Evolutionary conservation across 352 stramenopile species (phyloP), one percentile per base, ranked within the genome.

Genomic region (Phytophthora hibernalis): DNA sequence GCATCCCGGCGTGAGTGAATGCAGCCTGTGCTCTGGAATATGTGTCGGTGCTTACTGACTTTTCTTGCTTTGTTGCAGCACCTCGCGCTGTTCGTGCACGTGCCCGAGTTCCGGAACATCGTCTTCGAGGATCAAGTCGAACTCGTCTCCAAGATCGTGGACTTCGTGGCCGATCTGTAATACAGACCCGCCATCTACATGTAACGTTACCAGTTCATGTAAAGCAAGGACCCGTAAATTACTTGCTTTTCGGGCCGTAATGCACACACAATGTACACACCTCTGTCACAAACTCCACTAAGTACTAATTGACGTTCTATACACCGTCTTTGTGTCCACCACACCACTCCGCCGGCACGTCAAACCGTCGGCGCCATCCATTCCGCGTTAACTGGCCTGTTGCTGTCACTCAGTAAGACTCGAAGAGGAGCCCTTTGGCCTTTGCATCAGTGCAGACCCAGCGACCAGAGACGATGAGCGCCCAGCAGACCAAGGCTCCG

Each of bases 51-150:
- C 51, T 35, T 24, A 47, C 42, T 44, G 8, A 18, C 5, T 57
- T 35, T 60, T 15, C 22, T 43, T 64, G 33, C 35, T 42, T n/a
- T 58, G 28, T 15, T 52, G 21, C 47, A 92, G 82, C 73, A 90
- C 56, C 62, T 81, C 26, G 82, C 77, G 31, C 74, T 96, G 33
- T 96, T 96, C 67, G 62, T 96, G 43, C 87, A 94, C 56, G 82
- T 94, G 24, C 87, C 87, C 1, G 56, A 85, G 65, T 92, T 94
- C 57, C 50, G 62, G 1, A 75, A 80, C 37, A 76, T 94, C 33
- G 40, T 68, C 21, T 68, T 82, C 38, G 80, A 92, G 9, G 75
- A 90, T 30, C 87, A 96, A 37, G 54, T 93, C 33, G 70, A 59
- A 15, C 79, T 91, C 30, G 75, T 86, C n/a, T 76, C 80, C 57